Conservation (phyloP, 2,329 filamentous ascomycete genomes). For the Diaporthe humulicola region DNA sequence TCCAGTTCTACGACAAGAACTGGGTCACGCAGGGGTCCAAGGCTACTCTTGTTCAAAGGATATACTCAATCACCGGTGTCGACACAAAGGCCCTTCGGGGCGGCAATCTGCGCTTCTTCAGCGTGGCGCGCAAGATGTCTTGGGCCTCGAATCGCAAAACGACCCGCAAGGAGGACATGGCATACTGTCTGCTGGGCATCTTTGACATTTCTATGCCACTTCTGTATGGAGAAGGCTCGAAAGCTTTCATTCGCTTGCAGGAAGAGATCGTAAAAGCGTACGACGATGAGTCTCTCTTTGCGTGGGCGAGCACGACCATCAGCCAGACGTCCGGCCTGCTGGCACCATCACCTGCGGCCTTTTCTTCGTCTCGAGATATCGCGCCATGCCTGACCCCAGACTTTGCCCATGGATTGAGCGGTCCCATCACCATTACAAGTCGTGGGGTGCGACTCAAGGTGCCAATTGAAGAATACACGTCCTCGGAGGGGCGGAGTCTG, state of each 20-base stretch:
- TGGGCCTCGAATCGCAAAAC: slow-evolving; percentile 6
- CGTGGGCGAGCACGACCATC: slow-evolving; percentile 38
- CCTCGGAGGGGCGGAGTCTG: not conserved
- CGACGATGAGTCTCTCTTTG: slow-evolving; percentile 20
- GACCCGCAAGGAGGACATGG: slow-evolving; percentile 15
- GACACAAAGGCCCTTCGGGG: slow-evolving; percentile 32
- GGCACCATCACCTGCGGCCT: slow-evolving; percentile 8
- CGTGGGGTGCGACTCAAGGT: slow-evolving; percentile 3
- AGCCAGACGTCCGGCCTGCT: slow-evolving; percentile 38
- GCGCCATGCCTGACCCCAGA: slow-evolving; percentile 8
- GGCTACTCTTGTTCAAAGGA: slow-evolving; percentile 34
- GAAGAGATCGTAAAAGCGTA: slow-evolving; percentile 40
- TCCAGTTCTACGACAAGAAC: slow-evolving; percentile 41
- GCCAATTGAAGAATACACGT: slow-evolving; percentile 15
- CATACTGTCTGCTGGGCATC: slow-evolving; percentile 21
- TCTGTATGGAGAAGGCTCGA: slow-evolving; percentile 24
- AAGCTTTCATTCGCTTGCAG: slow-evolving; percentile 23
- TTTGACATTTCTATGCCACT: slow-evolving; percentile 22
- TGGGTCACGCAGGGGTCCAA: slow-evolving; percentile 36
- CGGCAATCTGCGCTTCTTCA: slow-evolving; percentile 26
- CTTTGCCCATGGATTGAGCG: not conserved
- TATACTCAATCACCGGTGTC: slow-evolving; percentile 37
- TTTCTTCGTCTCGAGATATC: slow-evolving; percentile 2
- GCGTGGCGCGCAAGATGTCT: slow-evolving; percentile 3
- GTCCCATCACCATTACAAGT: not conserved